Evolutionary conservation across 2,329 filamentous ascomycete genomes (phyloP).

Genomic region (Lasiodiplodia hormozganensis): DNA sequence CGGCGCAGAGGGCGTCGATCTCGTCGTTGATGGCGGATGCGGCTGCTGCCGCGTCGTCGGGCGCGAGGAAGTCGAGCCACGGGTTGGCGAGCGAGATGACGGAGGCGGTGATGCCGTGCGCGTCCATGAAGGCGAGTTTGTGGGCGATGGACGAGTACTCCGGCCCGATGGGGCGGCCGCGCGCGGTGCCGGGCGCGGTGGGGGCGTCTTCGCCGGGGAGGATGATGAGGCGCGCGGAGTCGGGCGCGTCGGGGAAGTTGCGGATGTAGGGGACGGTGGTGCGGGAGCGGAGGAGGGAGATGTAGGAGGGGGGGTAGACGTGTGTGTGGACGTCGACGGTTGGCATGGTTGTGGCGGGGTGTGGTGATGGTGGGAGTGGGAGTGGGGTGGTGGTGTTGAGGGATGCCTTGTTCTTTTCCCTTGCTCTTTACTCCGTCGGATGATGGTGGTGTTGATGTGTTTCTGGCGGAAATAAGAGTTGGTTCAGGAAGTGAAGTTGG

Average conservation of each 20-base stretch:
- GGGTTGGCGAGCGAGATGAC: conserved; percentile 91
- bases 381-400: neutral
- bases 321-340: conserved; percentile 69
- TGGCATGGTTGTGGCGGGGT: conserved; percentile 39
- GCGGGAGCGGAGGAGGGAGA: conserved; percentile 63
- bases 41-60: conserved; percentile 66
- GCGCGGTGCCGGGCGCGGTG: conserved; percentile 59
- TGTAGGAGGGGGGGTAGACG: conserved; percentile 67
- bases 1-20: conserved; percentile 73
- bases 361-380: neutral
- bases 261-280: conserved; percentile 74
- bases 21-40: conserved; percentile 78
- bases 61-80: conserved; percentile 84
- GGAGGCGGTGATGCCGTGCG: conserved; percentile 79
- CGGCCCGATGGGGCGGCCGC: conserved; percentile 81
- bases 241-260: conserved; percentile 61
- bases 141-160: conserved; percentile 82
- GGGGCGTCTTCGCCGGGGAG: conserved; percentile 64
- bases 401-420: neutral
- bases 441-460: neutral
- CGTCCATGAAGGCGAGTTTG: conserved; percentile 88
- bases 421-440: neutral
- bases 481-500: neutral
- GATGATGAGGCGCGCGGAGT: conserved; percentile 70
- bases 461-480: neutral